Evolutionary conservation across 257 asterid genomes (phyloP).

Genomic region (Nicotiana tomentosiformis): DNA sequence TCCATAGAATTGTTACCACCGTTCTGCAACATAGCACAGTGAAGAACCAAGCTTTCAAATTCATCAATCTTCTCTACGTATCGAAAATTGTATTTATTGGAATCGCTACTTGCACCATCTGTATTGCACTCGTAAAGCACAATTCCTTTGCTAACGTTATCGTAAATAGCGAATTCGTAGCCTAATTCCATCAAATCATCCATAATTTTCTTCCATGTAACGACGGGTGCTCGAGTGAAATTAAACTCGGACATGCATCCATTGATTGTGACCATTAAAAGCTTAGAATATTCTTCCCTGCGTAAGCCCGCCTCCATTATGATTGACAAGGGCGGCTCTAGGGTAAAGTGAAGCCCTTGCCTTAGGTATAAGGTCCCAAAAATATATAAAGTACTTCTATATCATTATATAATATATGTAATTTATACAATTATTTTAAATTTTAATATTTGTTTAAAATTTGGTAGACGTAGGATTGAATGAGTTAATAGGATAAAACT

Average conservation of each 20-base stretch:
- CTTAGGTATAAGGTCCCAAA: too few species aligned
- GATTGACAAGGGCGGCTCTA: too few species aligned
- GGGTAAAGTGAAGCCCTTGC: too few species aligned
- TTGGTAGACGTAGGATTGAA: too few species aligned
- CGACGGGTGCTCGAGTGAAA: background rate
- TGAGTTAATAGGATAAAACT: too few species aligned
- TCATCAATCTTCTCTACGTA: background rate
- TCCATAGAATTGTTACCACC: background rate
- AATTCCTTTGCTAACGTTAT: background rate
- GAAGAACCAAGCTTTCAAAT: background rate
- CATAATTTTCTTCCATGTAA: background rate
- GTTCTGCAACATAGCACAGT: background rate
- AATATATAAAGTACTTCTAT: too few species aligned
- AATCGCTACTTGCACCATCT: background rate
- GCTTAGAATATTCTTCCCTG: background rate
- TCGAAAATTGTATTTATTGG: background rate
- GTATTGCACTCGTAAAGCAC: background rate
- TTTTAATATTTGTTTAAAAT: too few species aligned
- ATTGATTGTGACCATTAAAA: background rate
- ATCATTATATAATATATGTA: too few species aligned
- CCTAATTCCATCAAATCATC: background rate
- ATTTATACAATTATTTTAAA: too few species aligned
- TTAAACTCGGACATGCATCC: background rate
- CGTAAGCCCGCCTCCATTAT: background rate
- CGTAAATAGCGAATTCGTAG: background rate